Evolutionary conservation across 805 yeast genomes (phyloP), one percentile per base, ranked within the genome.

Genomic region (Martiniozyma abietophila): DNA sequence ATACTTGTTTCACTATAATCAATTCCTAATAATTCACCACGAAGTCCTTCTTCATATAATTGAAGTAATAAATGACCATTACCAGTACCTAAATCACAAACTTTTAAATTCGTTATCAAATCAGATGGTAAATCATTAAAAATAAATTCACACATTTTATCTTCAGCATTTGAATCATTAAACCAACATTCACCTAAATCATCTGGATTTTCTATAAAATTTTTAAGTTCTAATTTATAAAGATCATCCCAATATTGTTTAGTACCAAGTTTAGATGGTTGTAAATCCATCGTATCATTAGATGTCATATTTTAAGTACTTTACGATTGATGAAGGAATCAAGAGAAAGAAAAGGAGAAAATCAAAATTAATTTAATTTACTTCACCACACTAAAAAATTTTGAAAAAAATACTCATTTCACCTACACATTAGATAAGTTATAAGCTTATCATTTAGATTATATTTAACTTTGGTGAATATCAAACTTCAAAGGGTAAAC

Each of bases 171-270:
- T n/a, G 82, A 79, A 49, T 92, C 98, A 45, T 81, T 76, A 56
- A 92, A 92, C 98, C 98, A 92, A 54, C 88, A 73, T 56, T 92
- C 97, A 2, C 99, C 99, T 0, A 86, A 77, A 53, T 92, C 96
- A 14, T 79, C 68, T 12, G 80, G 74, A 52, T 89, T 82, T 19
- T 72, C 72, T 25, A 64, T 56, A 49, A 82, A 89, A 58, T 89
- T 89, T 18, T 54, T 47, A 42, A 73, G 70, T 50, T 89, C 98
- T 15, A 72, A 51, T 27, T 72, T 62, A 56, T 89, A 89, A 55
- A 89, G 83, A 34, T 78, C 71, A 56, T 92, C 88, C 97, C 98
- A 89, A 62, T 89, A 88, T 49, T 79, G 66, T 49, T 78, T 75
- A 1, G 95, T 86, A 6, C 97, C 97, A 31, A 89, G 65, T 47